A percentile compares a stretch with the other conserved stretches of the same genome.
Conservation (phyloP, 495 filamentous ascomycete species). For the Parachaetomium inaequale region DNA sequence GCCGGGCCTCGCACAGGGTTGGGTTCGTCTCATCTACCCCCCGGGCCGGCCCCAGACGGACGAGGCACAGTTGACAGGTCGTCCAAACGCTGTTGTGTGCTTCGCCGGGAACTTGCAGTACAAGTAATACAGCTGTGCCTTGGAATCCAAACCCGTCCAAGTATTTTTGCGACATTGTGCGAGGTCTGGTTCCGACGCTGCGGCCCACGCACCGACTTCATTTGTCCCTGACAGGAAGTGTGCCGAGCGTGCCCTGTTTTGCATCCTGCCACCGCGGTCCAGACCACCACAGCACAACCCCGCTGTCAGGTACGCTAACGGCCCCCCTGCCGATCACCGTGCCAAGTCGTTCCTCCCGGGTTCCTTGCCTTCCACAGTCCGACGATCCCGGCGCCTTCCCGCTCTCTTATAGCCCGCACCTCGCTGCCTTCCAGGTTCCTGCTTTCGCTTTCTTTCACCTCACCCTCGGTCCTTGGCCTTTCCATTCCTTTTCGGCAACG, state of each 20-base stretch:
- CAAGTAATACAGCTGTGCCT: no score
- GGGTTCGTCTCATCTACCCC: no score
- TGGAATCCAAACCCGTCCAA: neutral
- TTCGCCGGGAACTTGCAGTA: neutral
- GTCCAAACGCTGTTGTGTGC: no score
- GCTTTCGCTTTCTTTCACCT: constrained; percentile 15
- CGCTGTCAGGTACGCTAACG: neutral
- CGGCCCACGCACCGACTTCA: neutral
- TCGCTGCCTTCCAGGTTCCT: neutral
- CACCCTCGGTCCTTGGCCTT: constrained; percentile 26
- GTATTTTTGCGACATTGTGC: neutral
- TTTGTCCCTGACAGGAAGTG: neutral
- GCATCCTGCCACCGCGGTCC: constrained; percentile 2
- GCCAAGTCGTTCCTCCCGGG: neutral
- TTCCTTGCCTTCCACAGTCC: constrained; percentile 1
- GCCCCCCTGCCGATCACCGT: neutral
- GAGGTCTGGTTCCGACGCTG: neutral
- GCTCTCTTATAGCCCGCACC: neutral
- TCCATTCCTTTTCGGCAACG: constrained; percentile 22
- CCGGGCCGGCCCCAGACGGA: no score
- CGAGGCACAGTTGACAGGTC: no score
- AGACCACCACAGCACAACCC: no score
- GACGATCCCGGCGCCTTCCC: neutral
- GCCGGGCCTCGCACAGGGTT: no score
- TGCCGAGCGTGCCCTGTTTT: neutral